phyloP scores from a whole-genome alignment of 257 asterid genomes.

The Ligustrum vulgare region DNA sequence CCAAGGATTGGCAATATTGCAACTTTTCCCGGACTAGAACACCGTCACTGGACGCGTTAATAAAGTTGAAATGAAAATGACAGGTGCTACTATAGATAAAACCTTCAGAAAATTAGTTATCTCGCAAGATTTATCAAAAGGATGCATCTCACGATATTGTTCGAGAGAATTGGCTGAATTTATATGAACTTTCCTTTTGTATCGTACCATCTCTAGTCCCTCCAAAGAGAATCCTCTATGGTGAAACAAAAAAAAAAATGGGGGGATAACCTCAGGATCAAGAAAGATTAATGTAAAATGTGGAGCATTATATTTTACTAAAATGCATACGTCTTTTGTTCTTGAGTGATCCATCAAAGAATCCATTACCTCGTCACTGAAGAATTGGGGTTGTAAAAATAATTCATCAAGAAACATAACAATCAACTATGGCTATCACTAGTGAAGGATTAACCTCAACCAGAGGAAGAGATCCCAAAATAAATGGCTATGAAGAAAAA shows the following conservation, averaged over 20 bases:
- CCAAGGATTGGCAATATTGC: not conserved
- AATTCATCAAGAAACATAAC: not conserved
- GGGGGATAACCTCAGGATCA: not conserved
- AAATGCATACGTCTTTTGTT: not conserved
- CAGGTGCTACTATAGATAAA: not conserved
- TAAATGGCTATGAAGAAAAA: slow-evolving; percentile 10
- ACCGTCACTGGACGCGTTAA: not conserved
- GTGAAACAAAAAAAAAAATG: not conserved
- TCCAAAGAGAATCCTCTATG: too few relatives aligned
- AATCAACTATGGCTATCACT: not conserved
- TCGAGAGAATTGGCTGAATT: not conserved
- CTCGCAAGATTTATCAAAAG: not conserved
- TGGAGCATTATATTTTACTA: not conserved
- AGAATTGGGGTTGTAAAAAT: not conserved
- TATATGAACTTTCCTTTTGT: not conserved
- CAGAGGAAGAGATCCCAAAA: slow-evolving; percentile 15
- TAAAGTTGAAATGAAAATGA: not conserved
- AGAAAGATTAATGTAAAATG: not conserved
- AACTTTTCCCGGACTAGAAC: not conserved
- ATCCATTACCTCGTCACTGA: not conserved
- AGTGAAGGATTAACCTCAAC: slow-evolving; percentile 7
- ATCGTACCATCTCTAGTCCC: not conserved
- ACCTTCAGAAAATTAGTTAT: not conserved
- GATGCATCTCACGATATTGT: not conserved
- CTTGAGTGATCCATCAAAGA: slow-evolving; percentile 7